Percentiles rank a stretch among this genome's conserved stretches.
phyloP scores from a whole-genome alignment of 2,329 filamentous ascomycete species.

The Stromatinia cepivora region DNA sequence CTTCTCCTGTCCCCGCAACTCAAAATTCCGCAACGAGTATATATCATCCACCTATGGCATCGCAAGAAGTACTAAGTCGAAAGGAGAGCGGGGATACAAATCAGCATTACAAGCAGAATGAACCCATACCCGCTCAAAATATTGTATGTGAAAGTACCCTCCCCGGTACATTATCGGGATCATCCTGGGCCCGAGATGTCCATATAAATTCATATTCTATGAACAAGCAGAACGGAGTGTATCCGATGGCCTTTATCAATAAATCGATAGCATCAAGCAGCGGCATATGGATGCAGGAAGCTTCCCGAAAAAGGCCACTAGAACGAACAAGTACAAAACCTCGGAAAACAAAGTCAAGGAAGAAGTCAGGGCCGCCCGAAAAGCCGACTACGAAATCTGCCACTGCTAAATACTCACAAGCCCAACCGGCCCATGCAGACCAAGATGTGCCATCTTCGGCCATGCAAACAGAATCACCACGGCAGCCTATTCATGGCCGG shows the following conservation, averaged over 20 bases:
- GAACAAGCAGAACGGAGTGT: slow-evolving; percentile 8
- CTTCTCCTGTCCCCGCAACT: background rate
- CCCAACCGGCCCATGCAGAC: background rate
- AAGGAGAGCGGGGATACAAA: too few relatives aligned
- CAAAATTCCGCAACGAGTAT: background rate
- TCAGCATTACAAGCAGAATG: background rate
- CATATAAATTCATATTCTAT: background rate
- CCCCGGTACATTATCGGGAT: background rate
- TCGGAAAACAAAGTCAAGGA: slow-evolving; percentile 4
- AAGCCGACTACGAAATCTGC: background rate
- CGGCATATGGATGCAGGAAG: background rate
- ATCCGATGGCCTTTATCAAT: slow-evolving; percentile 3
- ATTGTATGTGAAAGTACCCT: background rate
- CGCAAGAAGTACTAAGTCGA: background rate
- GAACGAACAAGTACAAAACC: background rate
- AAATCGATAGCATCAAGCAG: background rate
- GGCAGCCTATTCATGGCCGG: background rate
- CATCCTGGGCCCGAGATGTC: background rate
- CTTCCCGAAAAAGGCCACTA: background rate
- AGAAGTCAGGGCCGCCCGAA: background rate
- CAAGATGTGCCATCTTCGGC: background rate
- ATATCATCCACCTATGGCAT: background rate
- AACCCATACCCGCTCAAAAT: background rate
- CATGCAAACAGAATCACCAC: background rate
- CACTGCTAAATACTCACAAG: background rate